Evolutionary conservation across 805 yeast species (phyloP).

Genomic region (Phaffomyces antillensis): DNA sequence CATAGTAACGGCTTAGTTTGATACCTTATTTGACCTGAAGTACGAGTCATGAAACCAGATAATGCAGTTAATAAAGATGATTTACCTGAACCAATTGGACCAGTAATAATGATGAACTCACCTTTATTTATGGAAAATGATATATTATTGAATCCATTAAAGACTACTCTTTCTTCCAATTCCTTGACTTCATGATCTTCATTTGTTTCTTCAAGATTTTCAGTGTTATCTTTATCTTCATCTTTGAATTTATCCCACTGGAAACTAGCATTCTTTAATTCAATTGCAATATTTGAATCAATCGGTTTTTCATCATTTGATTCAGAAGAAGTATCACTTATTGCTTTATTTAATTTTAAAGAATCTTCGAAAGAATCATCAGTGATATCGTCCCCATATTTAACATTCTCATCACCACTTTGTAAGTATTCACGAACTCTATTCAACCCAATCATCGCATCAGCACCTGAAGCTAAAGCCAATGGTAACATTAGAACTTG

Average conservation of each 20-base stretch:
- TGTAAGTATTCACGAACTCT: conserved; percentile 51
- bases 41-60: conserved; percentile 56
- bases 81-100: conserved; percentile 74
- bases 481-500: conserved; percentile 66
- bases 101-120: conserved; percentile 70
- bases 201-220: conserved; percentile 16
- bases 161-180: conserved; percentile 21
- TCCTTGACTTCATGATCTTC: conserved; percentile 6
- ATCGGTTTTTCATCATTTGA: too few relatives aligned
- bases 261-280: conserved; percentile 47
- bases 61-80: conserved; percentile 61
- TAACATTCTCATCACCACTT: conserved; percentile 28
- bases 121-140: conserved; percentile 43
- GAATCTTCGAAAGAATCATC: too few relatives aligned
- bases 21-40: conserved; percentile 40
- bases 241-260: conserved; percentile 55
- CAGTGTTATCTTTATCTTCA: conserved; percentile 11
- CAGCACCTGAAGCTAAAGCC: conserved; percentile 61
- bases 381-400: background rate
- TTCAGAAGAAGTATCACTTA: background rate
- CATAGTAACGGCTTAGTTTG: conserved; percentile 44
- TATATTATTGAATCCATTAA: conserved; percentile 41
- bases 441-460: conserved; percentile 54
- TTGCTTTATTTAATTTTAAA: too few relatives aligned
- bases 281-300: conserved; percentile 34